phyloP scores from a whole-genome alignment of 805 yeast genomes.

The Candida michaelii region DNA sequence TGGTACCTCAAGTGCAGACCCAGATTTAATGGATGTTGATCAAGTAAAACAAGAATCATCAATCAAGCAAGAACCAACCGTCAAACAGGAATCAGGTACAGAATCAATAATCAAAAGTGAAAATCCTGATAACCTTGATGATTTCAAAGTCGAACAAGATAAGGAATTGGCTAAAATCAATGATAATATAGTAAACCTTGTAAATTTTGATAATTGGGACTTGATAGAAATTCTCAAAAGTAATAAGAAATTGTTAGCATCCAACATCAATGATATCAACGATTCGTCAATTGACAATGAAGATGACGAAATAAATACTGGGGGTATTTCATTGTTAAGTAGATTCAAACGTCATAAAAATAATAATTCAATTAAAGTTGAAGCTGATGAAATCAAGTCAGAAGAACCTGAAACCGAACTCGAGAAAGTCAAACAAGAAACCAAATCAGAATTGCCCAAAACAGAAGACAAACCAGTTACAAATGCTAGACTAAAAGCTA shows the following conservation, averaged over 20 bases:
- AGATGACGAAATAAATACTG: slow-evolving; percentile 8
- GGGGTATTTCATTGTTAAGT: slow-evolving; percentile 38
- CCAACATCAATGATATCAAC: slow-evolving; percentile 22
- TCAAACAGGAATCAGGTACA: background rate
- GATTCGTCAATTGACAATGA: slow-evolving; percentile 13
- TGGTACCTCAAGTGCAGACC: too few relatives aligned
- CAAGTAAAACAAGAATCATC: slow-evolving; percentile 20
- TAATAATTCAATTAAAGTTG: slow-evolving; percentile 23
- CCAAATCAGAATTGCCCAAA: background rate
- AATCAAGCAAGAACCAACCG: slow-evolving; percentile 20
- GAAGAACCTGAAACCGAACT: slow-evolving; percentile 2
- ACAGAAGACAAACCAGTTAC: slow-evolving; percentile 20
- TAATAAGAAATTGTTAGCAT: slow-evolving; percentile 60
- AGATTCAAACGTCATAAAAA: slow-evolving; percentile 52
- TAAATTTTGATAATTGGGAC: slow-evolving; percentile 52
- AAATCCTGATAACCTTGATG: slow-evolving; percentile 17
- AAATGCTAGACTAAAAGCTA: slow-evolving; percentile 83
- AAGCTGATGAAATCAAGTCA: slow-evolving; percentile 11
- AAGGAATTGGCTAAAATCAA: slow-evolving; percentile 40
- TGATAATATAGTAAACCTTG: slow-evolving; percentile 42
- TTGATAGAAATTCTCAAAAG: slow-evolving; percentile 48
- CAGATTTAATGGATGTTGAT: background rate
- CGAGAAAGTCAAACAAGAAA: slow-evolving; percentile 5
- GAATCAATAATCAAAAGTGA: slow-evolving; percentile 13
- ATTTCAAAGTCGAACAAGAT: slow-evolving; percentile 42